These are phyloP conservation scores for Aspergillus sclerotialis DNA, from an alignment of 2,329 filamentous ascomycete genomes.

Conservation along the genomic window DNA sequence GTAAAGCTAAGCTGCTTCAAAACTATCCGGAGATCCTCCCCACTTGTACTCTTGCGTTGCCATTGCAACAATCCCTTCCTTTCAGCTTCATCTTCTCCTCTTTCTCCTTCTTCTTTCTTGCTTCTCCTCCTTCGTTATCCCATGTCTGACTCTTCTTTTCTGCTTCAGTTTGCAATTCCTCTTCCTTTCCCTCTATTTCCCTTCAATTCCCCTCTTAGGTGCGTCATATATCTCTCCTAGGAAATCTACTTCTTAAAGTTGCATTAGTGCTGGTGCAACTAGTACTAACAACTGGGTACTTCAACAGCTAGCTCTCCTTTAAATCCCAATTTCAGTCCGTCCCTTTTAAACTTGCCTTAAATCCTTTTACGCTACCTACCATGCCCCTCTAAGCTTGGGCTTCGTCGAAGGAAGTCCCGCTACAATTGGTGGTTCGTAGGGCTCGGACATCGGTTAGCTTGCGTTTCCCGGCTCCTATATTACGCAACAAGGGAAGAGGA, in stretches of 20 bases:
- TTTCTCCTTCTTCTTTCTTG: conserved; percentile 14
- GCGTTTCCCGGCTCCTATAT: conserved; percentile 7
- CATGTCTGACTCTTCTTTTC: conserved; percentile 6
- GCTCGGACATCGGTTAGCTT: conserved; percentile 8
- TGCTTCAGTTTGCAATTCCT: conserved; percentile 8
- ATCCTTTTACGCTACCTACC: conserved; percentile 12
- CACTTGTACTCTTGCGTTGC: conserved; percentile 35
- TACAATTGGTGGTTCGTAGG: conserved; percentile 18
- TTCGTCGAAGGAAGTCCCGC: conserved; percentile 9
- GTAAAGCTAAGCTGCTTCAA: no score
- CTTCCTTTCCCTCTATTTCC: conserved; percentile 12
- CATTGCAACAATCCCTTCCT: conserved; percentile 36
- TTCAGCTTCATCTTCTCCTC: conserved; percentile 28
- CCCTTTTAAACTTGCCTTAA: conserved; percentile 7
- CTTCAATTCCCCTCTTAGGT: conserved; percentile 13
- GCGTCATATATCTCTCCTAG: conserved; percentile 8
- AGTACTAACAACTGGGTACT: no score
- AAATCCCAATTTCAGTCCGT: conserved; percentile 7
- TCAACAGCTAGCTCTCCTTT: neutral
- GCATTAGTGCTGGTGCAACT: neutral
- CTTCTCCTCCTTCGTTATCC: conserved; percentile 5
- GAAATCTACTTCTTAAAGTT: neutral
- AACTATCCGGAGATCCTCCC: no score
- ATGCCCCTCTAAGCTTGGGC: conserved; percentile 23
- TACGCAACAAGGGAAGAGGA: conserved; percentile 3